Evolutionary conservation across 805 yeast genomes (phyloP).

Genomic region (Suhomyces sp.): DNA sequence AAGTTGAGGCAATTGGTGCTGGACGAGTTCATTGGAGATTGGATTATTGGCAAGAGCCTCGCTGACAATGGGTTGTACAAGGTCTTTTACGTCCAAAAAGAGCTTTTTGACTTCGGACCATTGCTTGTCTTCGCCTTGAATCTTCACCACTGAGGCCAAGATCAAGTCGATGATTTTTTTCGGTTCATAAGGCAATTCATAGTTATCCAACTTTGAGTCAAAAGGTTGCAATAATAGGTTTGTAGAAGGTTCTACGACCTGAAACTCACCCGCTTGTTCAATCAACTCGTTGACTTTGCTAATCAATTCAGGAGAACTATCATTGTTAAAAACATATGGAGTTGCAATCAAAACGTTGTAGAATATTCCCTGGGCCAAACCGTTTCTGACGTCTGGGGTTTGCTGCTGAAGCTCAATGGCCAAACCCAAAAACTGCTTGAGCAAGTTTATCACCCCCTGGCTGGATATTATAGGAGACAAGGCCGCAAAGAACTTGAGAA

Average conservation of each 20-base stretch:
- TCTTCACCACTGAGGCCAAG: conserved; percentile 44
- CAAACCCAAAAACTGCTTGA: conserved; percentile 50
- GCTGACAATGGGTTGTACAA: conserved; percentile 31
- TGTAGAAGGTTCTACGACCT: conserved; percentile 20
- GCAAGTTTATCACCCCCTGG: conserved; percentile 36
- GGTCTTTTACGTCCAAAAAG: conserved; percentile 31
- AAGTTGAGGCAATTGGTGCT: conserved; percentile 40
- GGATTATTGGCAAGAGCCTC: conserved; percentile 33
- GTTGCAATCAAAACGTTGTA: conserved; percentile 58
- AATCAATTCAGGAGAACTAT: conserved; percentile 24
- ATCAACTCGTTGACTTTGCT: conserved; percentile 45
- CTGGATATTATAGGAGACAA: conserved; percentile 62
- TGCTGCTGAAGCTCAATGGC: conserved; percentile 54
- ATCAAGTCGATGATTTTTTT: conserved; percentile 48
- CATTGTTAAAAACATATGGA: conserved; percentile 60
- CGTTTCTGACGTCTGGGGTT: conserved; percentile 38
- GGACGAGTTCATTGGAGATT: conserved; percentile 37
- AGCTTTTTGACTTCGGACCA: conserved; percentile 35
- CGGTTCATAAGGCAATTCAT: conserved; percentile 48
- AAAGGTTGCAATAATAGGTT: conserved; percentile 33
- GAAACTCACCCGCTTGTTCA: conserved; percentile 42
- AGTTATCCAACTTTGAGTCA: conserved; percentile 30
- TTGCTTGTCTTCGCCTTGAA: conserved; percentile 35
- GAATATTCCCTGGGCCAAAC: conserved; percentile 66
- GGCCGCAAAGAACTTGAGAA: conserved; percentile 66